Conservation (phyloP, 2,329 filamentous ascomycete species). For the Zalaria obscura region DNA sequence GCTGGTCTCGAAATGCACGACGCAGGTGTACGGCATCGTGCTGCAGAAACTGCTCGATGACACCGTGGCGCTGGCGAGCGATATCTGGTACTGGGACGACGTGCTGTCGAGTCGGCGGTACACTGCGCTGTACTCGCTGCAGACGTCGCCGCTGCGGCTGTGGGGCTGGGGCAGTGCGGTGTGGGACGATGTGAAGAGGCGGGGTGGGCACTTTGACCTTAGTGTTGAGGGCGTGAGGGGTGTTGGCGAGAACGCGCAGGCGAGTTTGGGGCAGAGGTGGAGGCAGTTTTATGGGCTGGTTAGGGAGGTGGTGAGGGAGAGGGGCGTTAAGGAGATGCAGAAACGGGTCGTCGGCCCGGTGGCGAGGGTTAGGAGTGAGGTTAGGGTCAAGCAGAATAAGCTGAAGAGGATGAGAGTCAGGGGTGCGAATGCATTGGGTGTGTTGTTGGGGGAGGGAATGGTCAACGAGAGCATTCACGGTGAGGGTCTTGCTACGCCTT, state of each 20-base stretch:
- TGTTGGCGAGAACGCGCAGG: constrained; percentile 15
- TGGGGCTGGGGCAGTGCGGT: constrained; percentile 60
- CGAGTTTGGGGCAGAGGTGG: constrained; percentile 15
- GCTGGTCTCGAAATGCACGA: constrained; percentile 75
- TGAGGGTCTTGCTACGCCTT: constrained; percentile 15
- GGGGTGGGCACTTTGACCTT: constrained; percentile 13
- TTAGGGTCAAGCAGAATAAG: constrained; percentile 55
- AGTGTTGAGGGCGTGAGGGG: constrained; percentile 8
- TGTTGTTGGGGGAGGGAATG: constrained; percentile 76
- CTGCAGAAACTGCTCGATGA: constrained; percentile 67
- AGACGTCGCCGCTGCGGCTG: constrained; percentile 66
- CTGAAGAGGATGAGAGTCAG: constrained; percentile 63
- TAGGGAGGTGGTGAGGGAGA: constrained; percentile 57
- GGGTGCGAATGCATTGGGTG: constrained; percentile 73
- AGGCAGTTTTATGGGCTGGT: constrained; percentile 64
- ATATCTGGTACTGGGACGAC: constrained; percentile 94
- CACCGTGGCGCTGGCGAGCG: constrained; percentile 69
- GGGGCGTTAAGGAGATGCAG: constrained; percentile 57
- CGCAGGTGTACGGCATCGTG: constrained; percentile 77
- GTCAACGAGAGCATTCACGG: constrained; percentile 33
- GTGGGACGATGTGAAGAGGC: constrained; percentile 44
- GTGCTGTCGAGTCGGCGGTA: constrained; percentile 65
- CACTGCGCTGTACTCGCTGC: constrained; percentile 70
- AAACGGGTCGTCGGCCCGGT: constrained; percentile 64
- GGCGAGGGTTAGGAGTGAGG: constrained; percentile 59